phyloP scores from a whole-genome alignment of 371 early-diverging fungal species.

The Smittium mucronatum region DNA sequence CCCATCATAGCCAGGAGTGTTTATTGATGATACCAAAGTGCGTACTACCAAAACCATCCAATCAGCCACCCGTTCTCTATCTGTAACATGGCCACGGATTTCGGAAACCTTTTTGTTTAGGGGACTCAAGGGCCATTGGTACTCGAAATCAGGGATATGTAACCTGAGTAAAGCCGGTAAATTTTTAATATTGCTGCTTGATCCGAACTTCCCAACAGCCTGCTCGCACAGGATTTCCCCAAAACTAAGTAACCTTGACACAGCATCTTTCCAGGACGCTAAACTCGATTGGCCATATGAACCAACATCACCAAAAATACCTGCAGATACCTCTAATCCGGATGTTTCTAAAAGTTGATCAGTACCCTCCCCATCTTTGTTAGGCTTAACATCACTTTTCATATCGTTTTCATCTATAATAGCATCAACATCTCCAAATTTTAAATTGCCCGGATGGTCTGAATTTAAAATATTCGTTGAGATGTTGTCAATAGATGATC shows the following conservation, averaged over 20 bases:
- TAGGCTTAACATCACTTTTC: neutral
- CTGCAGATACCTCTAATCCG: no score
- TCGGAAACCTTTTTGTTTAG: neutral
- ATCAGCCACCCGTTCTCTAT: slow-evolving; percentile 4
- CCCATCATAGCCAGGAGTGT: neutral
- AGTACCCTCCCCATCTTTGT: neutral
- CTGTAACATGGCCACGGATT: neutral
- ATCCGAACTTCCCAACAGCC: neutral
- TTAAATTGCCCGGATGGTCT: neutral
- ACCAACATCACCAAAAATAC: neutral
- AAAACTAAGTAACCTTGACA: neutral
- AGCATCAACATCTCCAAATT: no score
- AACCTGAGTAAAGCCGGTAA: slow-evolving; percentile 5
- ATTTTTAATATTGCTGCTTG: neutral
- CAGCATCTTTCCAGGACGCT: neutral
- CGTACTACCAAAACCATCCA: slow-evolving; percentile 8
- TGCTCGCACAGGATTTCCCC: neutral
- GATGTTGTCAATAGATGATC: neutral
- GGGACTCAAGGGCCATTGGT: slow-evolving; percentile 1
- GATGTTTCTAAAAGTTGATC: neutral
- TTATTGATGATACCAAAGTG: neutral
- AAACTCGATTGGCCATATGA: neutral
- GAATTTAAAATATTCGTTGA: neutral
- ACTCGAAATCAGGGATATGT: neutral
- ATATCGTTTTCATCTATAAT: neutral